Evolutionary conservation across 257 asterid genomes (phyloP).

Genomic region (Plantago ovata): DNA sequence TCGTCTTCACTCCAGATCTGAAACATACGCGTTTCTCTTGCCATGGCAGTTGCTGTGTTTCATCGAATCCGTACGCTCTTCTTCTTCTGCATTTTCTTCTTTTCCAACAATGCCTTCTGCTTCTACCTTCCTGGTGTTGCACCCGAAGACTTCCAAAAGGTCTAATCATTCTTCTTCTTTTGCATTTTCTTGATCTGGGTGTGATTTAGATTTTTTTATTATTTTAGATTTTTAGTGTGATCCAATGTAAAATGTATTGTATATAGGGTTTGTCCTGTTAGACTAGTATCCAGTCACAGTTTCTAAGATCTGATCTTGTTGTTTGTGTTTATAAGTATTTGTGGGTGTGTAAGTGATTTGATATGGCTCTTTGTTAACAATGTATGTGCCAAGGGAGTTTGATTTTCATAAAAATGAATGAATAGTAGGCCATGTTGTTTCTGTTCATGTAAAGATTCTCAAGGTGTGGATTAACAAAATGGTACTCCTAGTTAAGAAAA

Average conservation of each 20-base stretch:
- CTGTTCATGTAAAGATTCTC: too few relatives aligned
- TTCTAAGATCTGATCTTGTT: slow-evolving; percentile 27
- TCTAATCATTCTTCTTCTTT: slow-evolving; percentile 10
- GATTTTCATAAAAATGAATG: too few relatives aligned
- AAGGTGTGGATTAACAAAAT: too few relatives aligned
- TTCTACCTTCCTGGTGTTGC: slow-evolving; percentile 92
- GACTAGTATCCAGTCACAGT: background rate
- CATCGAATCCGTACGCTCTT: slow-evolving; percentile 25
- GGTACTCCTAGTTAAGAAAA: too few relatives aligned
- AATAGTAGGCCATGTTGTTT: too few relatives aligned
- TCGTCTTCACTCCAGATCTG: slow-evolving; percentile 30
- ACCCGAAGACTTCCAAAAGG: slow-evolving; percentile 77
- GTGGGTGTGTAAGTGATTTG: background rate
- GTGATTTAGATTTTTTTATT: background rate
- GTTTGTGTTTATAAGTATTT: background rate
- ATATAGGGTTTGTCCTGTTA: too few relatives aligned
- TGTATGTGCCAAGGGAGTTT: too few relatives aligned
- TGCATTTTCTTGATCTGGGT: slow-evolving; percentile 17
- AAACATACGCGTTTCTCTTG: slow-evolving; percentile 20
- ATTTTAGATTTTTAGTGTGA: background rate
- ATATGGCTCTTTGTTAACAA: too few relatives aligned
- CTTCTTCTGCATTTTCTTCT: slow-evolving; percentile 40
- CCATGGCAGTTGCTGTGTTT: slow-evolving; percentile 32
- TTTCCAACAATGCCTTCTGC: slow-evolving; percentile 40
- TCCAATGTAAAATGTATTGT: background rate